A percentile compares a stretch with the other conserved stretches of the same genome.
Evolutionary conservation across 768 basidiomycete species (phyloP).

Genomic region (Cystoderma amianthinum): DNA sequence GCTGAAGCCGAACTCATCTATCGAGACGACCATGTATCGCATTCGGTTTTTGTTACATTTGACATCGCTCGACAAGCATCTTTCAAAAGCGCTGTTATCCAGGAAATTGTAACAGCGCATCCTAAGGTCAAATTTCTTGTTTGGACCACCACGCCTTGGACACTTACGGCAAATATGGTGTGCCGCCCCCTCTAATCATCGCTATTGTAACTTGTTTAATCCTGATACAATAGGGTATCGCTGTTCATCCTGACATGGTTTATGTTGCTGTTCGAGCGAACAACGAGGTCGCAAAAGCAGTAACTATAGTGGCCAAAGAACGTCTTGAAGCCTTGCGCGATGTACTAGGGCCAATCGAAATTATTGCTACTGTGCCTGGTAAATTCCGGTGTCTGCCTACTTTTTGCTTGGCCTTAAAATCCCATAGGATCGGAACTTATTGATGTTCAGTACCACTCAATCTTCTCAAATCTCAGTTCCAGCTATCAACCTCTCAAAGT

Average conservation of each 20-base stretch:
- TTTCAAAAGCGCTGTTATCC: slow-evolving; percentile 16
- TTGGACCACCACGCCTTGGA: slow-evolving; percentile 99
- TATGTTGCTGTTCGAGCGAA: slow-evolving; percentile 48
- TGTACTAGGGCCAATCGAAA: slow-evolving; percentile 28
- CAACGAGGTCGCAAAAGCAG: slow-evolving; percentile 11
- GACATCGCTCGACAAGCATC: slow-evolving; percentile 34
- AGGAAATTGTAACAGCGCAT: slow-evolving; percentile 19
- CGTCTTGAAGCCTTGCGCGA: slow-evolving; percentile 32
- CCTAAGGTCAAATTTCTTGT: slow-evolving; percentile 54
- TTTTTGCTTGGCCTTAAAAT: background rate
- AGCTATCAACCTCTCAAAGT: slow-evolving; percentile 32
- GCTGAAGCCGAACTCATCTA: slow-evolving; percentile 94
- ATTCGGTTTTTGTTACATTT: slow-evolving; percentile 83
- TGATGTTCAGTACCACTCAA: slow-evolving; percentile 49
- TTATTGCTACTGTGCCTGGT: slow-evolving; percentile 32
- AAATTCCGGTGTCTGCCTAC: background rate
- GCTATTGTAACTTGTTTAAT: background rate
- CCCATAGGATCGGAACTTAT: slow-evolving; percentile 46
- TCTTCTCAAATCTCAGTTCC: slow-evolving; percentile 42
- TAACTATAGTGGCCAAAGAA: slow-evolving; percentile 43
- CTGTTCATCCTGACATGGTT: slow-evolving; percentile 65
- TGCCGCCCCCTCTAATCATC: slow-evolving; percentile 9
- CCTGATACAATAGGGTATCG: slow-evolving; percentile 62
- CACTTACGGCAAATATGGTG: slow-evolving; percentile 92
- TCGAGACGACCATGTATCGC: slow-evolving; percentile 81